phyloP scores from a whole-genome alignment of 2,329 filamentous ascomycete genomes.

The Neofusicoccum cordaticola region DNA sequence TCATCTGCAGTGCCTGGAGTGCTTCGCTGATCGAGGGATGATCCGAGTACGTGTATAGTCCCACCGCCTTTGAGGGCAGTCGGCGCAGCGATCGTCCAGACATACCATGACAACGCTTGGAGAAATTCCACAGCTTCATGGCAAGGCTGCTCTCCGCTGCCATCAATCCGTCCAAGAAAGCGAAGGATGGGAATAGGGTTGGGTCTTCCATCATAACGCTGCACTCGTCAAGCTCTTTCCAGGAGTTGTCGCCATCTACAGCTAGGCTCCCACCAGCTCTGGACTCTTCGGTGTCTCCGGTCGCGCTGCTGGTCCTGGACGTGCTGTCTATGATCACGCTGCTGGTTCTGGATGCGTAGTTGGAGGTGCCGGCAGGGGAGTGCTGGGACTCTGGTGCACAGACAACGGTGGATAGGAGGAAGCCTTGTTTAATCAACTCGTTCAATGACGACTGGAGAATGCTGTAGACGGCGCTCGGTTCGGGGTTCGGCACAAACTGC shows the following conservation, averaged over 20 bases:
- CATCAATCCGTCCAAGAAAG: background rate
- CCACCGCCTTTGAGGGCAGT: slow-evolving; percentile 22
- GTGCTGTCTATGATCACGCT: background rate
- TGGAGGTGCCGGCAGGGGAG: too few relatives aligned
- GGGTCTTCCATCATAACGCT: slow-evolving; percentile 1
- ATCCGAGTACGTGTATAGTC: slow-evolving; percentile 21
- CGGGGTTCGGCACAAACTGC: slow-evolving; percentile 43
- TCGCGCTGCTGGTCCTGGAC: too few relatives aligned
- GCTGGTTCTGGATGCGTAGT: background rate
- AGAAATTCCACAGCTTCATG: slow-evolving; percentile 30
- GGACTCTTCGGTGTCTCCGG: too few relatives aligned
- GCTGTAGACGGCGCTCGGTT: slow-evolving; percentile 42
- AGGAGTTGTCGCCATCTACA: background rate
- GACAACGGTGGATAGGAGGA: slow-evolving; percentile 27
- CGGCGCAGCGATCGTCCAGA: slow-evolving; percentile 24
- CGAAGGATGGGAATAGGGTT: slow-evolving; percentile 23
- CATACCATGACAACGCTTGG: slow-evolving; percentile 28
- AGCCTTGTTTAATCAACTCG: slow-evolving; percentile 39
- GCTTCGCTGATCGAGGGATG: slow-evolving; percentile 20
- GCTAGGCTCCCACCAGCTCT: too few relatives aligned
- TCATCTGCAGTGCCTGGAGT: slow-evolving; percentile 19
- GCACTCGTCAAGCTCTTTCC: background rate
- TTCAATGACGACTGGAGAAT: slow-evolving; percentile 50
- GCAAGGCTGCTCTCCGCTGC: slow-evolving; percentile 23
- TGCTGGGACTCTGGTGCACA: background rate